Percentiles rank a stretch among this genome's conserved stretches.
These are phyloP conservation scores for Asclepias syriaca DNA, from an alignment of 257 asterid species.

Conservation along the genomic window DNA sequence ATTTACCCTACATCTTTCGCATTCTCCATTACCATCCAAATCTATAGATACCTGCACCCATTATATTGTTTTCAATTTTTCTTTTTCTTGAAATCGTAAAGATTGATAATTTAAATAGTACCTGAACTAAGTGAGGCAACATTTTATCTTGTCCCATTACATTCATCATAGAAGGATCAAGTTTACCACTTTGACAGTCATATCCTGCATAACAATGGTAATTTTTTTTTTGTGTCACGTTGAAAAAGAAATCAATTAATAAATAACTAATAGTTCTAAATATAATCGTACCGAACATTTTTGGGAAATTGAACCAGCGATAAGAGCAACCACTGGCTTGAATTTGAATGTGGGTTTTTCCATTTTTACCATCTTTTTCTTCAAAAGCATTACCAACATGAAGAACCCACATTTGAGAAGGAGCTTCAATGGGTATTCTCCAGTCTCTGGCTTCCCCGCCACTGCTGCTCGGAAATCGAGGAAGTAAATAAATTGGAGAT, in stretches of 20 bases:
- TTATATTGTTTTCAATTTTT: not conserved
- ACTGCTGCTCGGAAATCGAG: slow-evolving; percentile 36
- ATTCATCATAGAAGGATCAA: slow-evolving; percentile 93
- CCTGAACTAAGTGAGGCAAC: slow-evolving; percentile 84
- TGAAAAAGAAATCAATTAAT: too few relatives aligned
- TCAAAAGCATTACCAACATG: slow-evolving; percentile 91
- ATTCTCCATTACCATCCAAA: slow-evolving; percentile 48
- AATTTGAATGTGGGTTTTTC: slow-evolving; percentile 51
- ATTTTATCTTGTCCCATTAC: slow-evolving; percentile 52
- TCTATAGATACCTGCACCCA: slow-evolving; percentile 55
- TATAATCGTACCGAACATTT: slow-evolving; percentile 68
- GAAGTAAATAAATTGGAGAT: slow-evolving; percentile 81
- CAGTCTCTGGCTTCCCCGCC: slow-evolving; percentile 39
- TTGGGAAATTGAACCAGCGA: slow-evolving; percentile 94
- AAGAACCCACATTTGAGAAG: slow-evolving; percentile 85
- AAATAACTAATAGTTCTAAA: too few relatives aligned
- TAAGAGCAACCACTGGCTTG: slow-evolving; percentile 91
- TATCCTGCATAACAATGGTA: slow-evolving; percentile 42
- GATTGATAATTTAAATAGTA: slow-evolving; percentile 1
- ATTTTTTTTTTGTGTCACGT: too few relatives aligned
- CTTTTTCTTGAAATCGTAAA: not conserved
- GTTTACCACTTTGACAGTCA: slow-evolving; percentile 86
- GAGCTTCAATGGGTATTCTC: slow-evolving; percentile 89
- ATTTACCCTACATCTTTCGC: slow-evolving; percentile 41
- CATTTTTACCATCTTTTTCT: slow-evolving; percentile 29